Evolutionary conservation across 2,329 filamentous ascomycete genomes (phyloP).

Genomic region (Hirsutella minnesotensis): DNA sequence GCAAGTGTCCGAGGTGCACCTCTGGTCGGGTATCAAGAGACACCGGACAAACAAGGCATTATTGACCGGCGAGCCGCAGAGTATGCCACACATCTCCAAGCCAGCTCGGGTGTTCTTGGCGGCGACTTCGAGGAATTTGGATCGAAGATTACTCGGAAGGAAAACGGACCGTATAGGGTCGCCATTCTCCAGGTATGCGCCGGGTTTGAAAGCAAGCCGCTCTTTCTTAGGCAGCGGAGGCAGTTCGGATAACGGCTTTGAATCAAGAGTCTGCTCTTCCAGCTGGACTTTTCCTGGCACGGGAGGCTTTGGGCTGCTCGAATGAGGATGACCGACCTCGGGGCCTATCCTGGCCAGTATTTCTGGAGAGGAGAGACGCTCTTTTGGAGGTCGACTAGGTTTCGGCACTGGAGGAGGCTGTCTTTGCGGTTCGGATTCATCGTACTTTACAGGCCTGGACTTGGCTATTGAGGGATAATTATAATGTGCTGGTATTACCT

Average conservation of each 20-base stretch:
- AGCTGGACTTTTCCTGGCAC: conserved; percentile 18
- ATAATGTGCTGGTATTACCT: conserved; percentile 25
- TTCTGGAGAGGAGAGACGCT: conserved; percentile 7
- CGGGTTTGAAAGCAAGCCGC: conserved; percentile 57
- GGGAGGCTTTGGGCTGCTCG: conserved; percentile 6
- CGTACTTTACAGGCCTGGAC: conserved; percentile 35
- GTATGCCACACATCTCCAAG: conserved; percentile 88
- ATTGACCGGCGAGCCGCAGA: conserved; percentile 81
- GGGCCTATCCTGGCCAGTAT: not conserved
- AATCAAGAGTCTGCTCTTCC: conserved; percentile 14
- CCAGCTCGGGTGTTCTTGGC: conserved; percentile 66
- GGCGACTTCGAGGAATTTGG: conserved; percentile 63
- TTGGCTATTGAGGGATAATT: conserved; percentile 46
- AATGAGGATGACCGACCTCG: conserved; percentile 1
- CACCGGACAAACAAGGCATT: conserved; percentile 88
- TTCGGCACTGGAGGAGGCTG: conserved; percentile 12
- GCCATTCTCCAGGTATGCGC: conserved; percentile 83
- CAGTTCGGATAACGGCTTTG: conserved; percentile 14
- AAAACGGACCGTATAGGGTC: conserved; percentile 79
- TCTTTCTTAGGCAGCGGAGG: conserved; percentile 33
- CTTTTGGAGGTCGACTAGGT: conserved; percentile 21
- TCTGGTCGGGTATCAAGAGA: conserved; percentile 84
- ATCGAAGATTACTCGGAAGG: conserved; percentile 63
- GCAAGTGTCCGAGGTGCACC: conserved; percentile 82
- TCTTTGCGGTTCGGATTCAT: conserved; percentile 10